Conservation (phyloP, 108 stramenopile genomes). For the Aurantiochytrium sp. region DNA sequence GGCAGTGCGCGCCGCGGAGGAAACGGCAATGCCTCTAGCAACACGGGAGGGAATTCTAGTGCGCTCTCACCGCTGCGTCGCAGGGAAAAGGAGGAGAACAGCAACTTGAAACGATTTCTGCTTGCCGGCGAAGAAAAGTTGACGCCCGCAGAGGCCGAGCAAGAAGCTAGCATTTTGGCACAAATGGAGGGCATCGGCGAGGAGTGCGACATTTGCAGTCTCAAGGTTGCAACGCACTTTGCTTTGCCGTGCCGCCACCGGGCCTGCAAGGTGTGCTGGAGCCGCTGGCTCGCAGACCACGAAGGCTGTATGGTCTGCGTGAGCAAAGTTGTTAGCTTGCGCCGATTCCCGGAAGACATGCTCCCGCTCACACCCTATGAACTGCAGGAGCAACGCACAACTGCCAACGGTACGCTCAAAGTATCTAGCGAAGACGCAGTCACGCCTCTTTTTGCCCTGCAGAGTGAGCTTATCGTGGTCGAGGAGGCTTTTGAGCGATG, state of each 20-base stretch:
- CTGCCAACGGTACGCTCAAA: background rate
- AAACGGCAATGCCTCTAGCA: no score
- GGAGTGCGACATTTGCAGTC: background rate
- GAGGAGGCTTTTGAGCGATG: background rate
- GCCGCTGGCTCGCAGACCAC: slow-evolving; percentile 12
- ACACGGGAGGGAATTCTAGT: no score
- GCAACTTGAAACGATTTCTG: background rate
- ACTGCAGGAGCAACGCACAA: background rate
- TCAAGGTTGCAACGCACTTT: background rate
- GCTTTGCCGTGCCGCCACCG: background rate
- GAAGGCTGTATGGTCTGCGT: background rate
- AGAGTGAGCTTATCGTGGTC: background rate
- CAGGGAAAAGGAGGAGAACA: background rate
- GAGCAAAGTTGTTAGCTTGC: background rate
- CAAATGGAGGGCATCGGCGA: background rate
- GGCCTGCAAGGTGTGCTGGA: slow-evolving; percentile 20
- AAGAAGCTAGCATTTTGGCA: background rate
- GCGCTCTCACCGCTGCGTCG: background rate
- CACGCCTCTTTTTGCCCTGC: background rate
- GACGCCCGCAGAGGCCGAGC: background rate
- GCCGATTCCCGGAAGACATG: background rate
- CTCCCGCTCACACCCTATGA: background rate
- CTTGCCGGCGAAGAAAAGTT: background rate
- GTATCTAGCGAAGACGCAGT: background rate
- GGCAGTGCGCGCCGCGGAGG: no score